Conservation (phyloP, 2,329 filamentous ascomycete species). For the Tympanopsis confertula region DNA sequence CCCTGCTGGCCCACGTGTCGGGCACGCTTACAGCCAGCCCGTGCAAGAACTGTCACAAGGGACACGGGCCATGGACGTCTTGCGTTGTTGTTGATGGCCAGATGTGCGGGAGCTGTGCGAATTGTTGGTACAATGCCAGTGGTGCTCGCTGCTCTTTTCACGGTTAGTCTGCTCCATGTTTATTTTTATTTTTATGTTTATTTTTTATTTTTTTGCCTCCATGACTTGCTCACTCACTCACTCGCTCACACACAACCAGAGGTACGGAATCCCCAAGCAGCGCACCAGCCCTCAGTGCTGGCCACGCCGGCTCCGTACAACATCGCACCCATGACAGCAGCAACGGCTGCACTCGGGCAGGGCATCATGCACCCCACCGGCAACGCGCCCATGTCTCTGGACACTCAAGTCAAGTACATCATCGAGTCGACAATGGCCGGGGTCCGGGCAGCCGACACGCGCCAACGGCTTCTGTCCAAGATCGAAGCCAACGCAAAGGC, state of each 20-base stretch:
- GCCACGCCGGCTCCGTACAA: constrained; percentile 15
- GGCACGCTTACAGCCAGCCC: constrained; percentile 33
- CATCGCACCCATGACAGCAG: constrained; percentile 13
- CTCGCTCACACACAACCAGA: constrained; percentile 16
- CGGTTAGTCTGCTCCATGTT: constrained; percentile 24
- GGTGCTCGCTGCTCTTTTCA: constrained; percentile 49
- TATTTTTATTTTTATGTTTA: neutral
- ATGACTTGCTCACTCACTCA: neutral
- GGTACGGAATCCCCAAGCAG: constrained; percentile 28
- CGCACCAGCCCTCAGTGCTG: constrained; percentile 16
- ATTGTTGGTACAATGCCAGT: constrained; percentile 54
- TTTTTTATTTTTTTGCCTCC: constrained; percentile 3
- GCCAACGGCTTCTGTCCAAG: constrained; percentile 33
- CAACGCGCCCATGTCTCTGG: constrained; percentile 12
- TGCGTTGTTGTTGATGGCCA: constrained; percentile 48
- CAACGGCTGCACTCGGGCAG: constrained; percentile 16
- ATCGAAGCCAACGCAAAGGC: constrained; percentile 42
- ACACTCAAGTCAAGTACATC: constrained; percentile 27
- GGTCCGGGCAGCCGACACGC: constrained; percentile 27
- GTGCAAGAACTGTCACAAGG: constrained; percentile 49
- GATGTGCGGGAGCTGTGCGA: constrained; percentile 50
- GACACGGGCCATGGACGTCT: constrained; percentile 44
- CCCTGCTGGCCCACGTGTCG: constrained; percentile 43
- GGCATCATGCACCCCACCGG: constrained; percentile 14
- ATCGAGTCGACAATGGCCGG: constrained; percentile 33